Evolutionary conservation across 108 stramenopile species (phyloP), one percentile per base, ranked within the genome.

Genomic region (Mediolabrus comicus): DNA sequence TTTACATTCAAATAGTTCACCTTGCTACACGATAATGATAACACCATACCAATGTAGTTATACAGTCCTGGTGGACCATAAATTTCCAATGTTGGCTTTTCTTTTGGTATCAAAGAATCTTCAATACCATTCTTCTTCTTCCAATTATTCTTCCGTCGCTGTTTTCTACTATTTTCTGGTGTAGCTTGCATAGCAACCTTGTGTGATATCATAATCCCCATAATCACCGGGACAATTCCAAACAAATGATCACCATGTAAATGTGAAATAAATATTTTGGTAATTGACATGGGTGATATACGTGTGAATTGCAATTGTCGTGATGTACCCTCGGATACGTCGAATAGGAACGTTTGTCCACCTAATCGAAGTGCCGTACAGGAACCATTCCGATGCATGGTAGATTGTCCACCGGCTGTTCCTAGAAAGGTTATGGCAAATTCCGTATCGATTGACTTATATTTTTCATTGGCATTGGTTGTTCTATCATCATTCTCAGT

Each of bases 181-280:
- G 2, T 14, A 41, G 3, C 39, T 16, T 26, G 34, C 54, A 33
- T 35, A 4, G 51, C 26, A 6, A 73, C 22, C 69, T 71, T 74
- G 17, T 36, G 38, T 0, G 70, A 58, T 27, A 74, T 66, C 49
- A 62, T 62, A 16, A 79, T 63, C 5, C 58, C 62, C n/a, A 92
- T 60, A 30, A 98, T 58, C 8, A 97, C 32, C 0, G 92, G 89
- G 17, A 92, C 89, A 30, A 98, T 65, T 14, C 96, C 97, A 72
- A 89, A 93, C 17, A 94, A 58, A 73, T 98, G 97, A 87, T 98
- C 98, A 0, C 90, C 97, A 69, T 98, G 98, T 59, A 94, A 51
- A 71, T 97, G 97, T 13, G 92, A 94, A 24, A 97, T 84, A 82
- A 96, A 96, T 39, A 98, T 90, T 28, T 71, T 68, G 57, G 59